Conservation (phyloP, 164 flowering plant genomes). For the Malania oleifera region DNA sequence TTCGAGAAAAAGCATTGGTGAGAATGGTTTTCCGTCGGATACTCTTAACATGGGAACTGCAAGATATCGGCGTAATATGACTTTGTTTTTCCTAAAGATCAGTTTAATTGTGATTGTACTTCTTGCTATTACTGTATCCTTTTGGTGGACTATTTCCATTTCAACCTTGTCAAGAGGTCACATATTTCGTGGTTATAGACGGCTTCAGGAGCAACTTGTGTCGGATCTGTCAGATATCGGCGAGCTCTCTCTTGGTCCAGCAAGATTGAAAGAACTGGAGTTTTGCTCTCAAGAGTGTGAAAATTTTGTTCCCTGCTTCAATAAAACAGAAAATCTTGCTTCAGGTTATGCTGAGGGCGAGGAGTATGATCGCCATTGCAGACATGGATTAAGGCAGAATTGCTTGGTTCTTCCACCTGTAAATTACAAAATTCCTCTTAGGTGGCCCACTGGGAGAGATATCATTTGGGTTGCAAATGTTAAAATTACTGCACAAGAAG, state of each 20-base stretch:
- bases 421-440: conserved; percentile 80
- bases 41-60: conserved; percentile 32
- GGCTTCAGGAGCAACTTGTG: conserved; percentile 76
- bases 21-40: conserved; percentile 63
- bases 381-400: conserved; percentile 29
- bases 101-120: conserved; percentile 60
- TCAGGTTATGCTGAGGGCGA: conserved; percentile 40
- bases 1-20: conserved; percentile 37
- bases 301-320: conserved; percentile 84
- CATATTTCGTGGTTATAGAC: conserved; percentile 56
- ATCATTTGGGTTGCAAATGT: conserved; percentile 91
- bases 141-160: conserved; percentile 89
- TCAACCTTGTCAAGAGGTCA: conserved; percentile 55
- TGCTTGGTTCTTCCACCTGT: conserved; percentile 77
- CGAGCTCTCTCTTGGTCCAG: conserved; percentile 61
- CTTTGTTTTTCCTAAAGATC: conserved; percentile 43
- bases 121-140: conserved; percentile 75
- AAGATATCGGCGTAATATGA: conserved; percentile 51
- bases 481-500: conserved; percentile 87
- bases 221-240: conserved; percentile 80
- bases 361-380: conserved; percentile 59
- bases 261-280: conserved; percentile 67
- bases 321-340: conserved; percentile 51
- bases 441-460: conserved; percentile 97
- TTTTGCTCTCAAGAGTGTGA: conserved; percentile 63